A percentile compares a stretch with the other conserved stretches of the same genome.
Evolutionary conservation across 1,139 yeast genomes (phyloP).

Genomic region (Cylindricascospora bacillispora): DNA sequence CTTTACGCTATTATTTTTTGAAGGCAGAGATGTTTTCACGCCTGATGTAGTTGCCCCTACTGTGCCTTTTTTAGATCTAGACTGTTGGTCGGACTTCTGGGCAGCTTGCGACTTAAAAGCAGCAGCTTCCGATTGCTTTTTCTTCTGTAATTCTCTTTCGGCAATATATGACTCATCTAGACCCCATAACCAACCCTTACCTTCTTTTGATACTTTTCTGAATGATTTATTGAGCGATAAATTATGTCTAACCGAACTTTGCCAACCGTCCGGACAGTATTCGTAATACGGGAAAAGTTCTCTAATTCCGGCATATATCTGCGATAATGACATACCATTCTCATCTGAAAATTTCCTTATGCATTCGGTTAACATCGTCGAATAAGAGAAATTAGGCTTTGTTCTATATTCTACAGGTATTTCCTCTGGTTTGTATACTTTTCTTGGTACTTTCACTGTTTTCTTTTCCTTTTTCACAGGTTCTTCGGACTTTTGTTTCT

Average conservation of each 20-base stretch:
- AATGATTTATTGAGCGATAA: conserved; percentile 77
- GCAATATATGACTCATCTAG: conserved; percentile 72
- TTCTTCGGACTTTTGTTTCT: conserved; percentile 4
- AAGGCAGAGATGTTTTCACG: conserved; percentile 6
- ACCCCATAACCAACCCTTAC: conserved; percentile 89
- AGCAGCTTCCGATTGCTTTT: conserved; percentile 52
- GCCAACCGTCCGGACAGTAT: conserved; percentile 98
- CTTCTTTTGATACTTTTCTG: conserved; percentile 61
- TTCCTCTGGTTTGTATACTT: conserved; percentile 55
- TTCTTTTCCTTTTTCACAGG: conserved; percentile 3
- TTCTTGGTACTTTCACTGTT: conserved; percentile 43
- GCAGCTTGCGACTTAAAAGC: conserved; percentile 49
- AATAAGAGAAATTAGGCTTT: conserved; percentile 73
- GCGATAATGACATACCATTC: conserved; percentile 71
- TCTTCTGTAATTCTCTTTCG: conserved; percentile 66
- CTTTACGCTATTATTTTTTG: conserved; percentile 9
- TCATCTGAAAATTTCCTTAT: conserved; percentile 50
- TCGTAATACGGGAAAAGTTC: conserved; percentile 82
- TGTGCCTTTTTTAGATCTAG: conserved; percentile 25
- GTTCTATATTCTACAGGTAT: conserved; percentile 77
- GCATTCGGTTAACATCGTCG: conserved; percentile 69
- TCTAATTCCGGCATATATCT: conserved; percentile 74
- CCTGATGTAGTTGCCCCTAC: conserved; percentile 14
- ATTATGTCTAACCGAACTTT: conserved; percentile 81
- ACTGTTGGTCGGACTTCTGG: conserved; percentile 30